Base-by-base conservation (phyloP, 208 protist species). In the Wallacemonas sp. region DNA sequence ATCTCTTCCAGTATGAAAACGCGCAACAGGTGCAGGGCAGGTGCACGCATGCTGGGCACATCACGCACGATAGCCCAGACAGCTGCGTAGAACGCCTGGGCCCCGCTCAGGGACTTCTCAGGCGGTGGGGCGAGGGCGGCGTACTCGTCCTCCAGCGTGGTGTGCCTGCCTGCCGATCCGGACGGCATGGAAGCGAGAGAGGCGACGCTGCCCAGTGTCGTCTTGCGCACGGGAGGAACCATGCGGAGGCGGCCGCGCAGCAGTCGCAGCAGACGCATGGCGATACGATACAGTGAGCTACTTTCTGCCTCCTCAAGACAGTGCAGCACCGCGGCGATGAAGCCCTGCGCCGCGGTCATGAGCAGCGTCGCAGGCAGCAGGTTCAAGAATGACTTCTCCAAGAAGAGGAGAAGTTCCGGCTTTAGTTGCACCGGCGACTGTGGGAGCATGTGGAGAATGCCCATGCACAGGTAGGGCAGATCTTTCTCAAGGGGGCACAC, bases 241-340 rank as follows among this genome's bases (percentile, higher is more conserved):
- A 57, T 34, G 50, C 50, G 26, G 10, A 62, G 38, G 8, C 55
- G 55, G 19, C 39, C 21, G 0, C 59, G 59, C 44, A 54, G 42
- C 24, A 45, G 30, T 21, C 44, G 59, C 22, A 91, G 60, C 36
- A 86, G 66, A 22, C 71, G 52, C 46, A 85, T 55, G 6, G 71
- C 72, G 8, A 66, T 57, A n/a, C 73, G 80, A 52, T 87, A 83
- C 32, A 88, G 71, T 5, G 68, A 58, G 37, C 68, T 84, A 27
- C 68, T 78, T 45, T 87, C 81, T 4, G 63, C 68, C 69, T 91
- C 85, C 62, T 91, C 85, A 13, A 90, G 32, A 30, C 73, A 81
- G 46, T 58, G 68, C 9, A 87, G 60, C 12, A 90, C 54, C 3
- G 70, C 74, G 3, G 63, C 54, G 50, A 90, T 41, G 22, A 90